These are phyloP conservation scores for Populus alba DNA, from an alignment of 345 rosid species.

Conservation along the genomic window DNA sequence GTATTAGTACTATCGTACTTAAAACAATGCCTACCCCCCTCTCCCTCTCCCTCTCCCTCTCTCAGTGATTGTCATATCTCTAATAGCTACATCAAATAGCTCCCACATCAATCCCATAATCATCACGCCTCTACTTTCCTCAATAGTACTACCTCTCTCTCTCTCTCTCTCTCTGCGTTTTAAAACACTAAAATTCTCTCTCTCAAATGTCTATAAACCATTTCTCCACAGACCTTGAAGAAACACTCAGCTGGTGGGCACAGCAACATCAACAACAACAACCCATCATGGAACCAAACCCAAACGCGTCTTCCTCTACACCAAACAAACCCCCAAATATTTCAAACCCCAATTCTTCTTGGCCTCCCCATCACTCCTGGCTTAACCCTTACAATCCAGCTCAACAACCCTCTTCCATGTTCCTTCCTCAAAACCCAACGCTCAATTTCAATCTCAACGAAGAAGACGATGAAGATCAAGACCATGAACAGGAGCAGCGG, in stretches of 20 bases:
- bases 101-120: slow-evolving; percentile 17
- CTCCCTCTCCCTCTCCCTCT: neutral
- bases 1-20: slow-evolving; percentile 15
- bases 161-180: slow-evolving; percentile 8
- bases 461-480: slow-evolving; percentile 4
- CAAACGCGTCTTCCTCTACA: slow-evolving; percentile 1
- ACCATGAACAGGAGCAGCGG: slow-evolving; percentile 2
- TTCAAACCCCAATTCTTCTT: neutral
- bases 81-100: slow-evolving; percentile 14
- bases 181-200: neutral
- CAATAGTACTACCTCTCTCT: neutral
- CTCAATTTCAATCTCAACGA: slow-evolving; percentile 29
- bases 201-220: slow-evolving; percentile 48
- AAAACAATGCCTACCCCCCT: neutral
- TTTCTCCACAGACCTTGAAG: slow-evolving; percentile 38
- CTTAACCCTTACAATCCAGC: neutral
- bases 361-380: neutral
- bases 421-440: slow-evolving; percentile 9
- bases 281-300: slow-evolving; percentile 16
- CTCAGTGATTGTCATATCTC: slow-evolving; percentile 9
- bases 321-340: neutral
- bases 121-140: slow-evolving; percentile 18
- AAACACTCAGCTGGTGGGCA: slow-evolving; percentile 39
- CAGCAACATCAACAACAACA: slow-evolving; percentile 30
- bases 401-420: slow-evolving; percentile 1